Evolutionary conservation across 2,329 filamentous ascomycete genomes (phyloP).

Genomic region (Leptographium wingfieldii): DNA sequence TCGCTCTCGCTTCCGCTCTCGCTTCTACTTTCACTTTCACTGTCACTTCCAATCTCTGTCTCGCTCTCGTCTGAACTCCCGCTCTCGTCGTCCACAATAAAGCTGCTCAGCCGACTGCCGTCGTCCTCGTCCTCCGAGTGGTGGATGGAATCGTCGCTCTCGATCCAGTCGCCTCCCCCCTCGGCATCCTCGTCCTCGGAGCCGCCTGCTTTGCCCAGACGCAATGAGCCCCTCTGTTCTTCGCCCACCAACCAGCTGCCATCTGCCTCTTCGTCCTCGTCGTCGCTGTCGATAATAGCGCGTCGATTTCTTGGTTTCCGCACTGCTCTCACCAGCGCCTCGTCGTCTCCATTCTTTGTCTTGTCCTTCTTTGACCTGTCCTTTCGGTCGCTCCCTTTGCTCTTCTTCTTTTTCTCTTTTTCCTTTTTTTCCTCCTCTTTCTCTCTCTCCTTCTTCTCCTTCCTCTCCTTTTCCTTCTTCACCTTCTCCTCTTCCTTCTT

Average conservation of each 20-base stretch:
- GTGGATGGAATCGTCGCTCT: slow-evolving; percentile 52
- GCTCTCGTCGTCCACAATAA: slow-evolving; percentile 39
- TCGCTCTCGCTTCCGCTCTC: not conserved
- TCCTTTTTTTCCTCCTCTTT: slow-evolving; percentile 21
- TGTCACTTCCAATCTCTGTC: slow-evolving; percentile 12
- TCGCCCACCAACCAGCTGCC: slow-evolving; percentile 72
- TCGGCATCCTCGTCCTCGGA: slow-evolving; percentile 61
- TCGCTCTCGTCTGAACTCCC: slow-evolving; percentile 11
- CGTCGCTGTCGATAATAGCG: slow-evolving; percentile 53
- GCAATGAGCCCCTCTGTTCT: slow-evolving; percentile 44
- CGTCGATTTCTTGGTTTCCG: slow-evolving; percentile 36
- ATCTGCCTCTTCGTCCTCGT: slow-evolving; percentile 31
- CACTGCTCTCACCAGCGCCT: not conserved
- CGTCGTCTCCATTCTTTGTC: not conserved
- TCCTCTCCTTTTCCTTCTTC: slow-evolving; percentile 18
- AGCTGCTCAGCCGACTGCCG: slow-evolving; percentile 40
- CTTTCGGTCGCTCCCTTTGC: slow-evolving; percentile 20
- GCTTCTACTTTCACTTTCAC: slow-evolving; percentile 1
- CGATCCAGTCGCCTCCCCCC: slow-evolving; percentile 69
- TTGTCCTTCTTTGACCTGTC: slow-evolving; percentile 17
- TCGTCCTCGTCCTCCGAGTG: slow-evolving; percentile 37
- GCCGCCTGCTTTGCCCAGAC: slow-evolving; percentile 68
- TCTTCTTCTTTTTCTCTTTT: slow-evolving; percentile 23
- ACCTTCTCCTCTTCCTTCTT: slow-evolving; percentile 25
- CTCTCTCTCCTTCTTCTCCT: slow-evolving; percentile 11